Base-by-base conservation (phyloP, 352 stramenopile species). In the Phytopythium kandeliae region DNA sequence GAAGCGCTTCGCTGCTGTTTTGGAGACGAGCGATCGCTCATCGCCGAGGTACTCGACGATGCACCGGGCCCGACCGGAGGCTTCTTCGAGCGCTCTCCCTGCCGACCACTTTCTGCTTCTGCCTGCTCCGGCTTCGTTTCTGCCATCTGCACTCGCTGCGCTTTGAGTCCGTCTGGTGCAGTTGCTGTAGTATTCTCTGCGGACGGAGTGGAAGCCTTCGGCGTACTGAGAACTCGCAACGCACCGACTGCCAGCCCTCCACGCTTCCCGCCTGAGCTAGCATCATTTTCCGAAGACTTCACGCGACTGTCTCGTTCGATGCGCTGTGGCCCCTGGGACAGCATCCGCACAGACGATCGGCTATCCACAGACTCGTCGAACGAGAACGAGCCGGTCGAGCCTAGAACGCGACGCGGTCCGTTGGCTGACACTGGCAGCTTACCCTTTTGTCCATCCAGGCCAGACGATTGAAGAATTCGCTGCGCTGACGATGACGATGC, bases 281-380 rank as follows among this genome's bases (percentile, higher is more conserved):
- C 34, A 30, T 9, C 48, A 15, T 75, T 63, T 21, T 79, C 60
- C 2, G 44, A 51, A 6, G 26, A 33, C 31, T 74, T 79, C 3
- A 51, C 21, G n/a, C 55, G 56, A 49, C 48, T 31, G 44, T 62
- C 66, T 59, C 69, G 25, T 21, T 69, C 73, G 17, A 84, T 55
- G 35, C 73, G 69, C 45, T 69, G 57, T 11, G 73, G 62, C 10
- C 67, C 59, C 53, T 72, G 59, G 17, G 73, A 69, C 43, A 81
- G 54, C 40, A 84, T 61, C 28, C 73, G 63, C 4, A 58, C 63
- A 24, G 54, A 25, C 17, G 43, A 26, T 17, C 34, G 33, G 7
- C 33, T 22, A 35, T 53, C 47, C 22, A 53, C 44, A 22, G 47
- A 22, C 8, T 53, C 47, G 17, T 53, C 47, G 13, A 33, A 34